Percentiles rank a stretch among this genome's conserved stretches.
phyloP scores from a whole-genome alignment of 129 eudicot species.

The Helichrysum umbraculigerum region DNA sequence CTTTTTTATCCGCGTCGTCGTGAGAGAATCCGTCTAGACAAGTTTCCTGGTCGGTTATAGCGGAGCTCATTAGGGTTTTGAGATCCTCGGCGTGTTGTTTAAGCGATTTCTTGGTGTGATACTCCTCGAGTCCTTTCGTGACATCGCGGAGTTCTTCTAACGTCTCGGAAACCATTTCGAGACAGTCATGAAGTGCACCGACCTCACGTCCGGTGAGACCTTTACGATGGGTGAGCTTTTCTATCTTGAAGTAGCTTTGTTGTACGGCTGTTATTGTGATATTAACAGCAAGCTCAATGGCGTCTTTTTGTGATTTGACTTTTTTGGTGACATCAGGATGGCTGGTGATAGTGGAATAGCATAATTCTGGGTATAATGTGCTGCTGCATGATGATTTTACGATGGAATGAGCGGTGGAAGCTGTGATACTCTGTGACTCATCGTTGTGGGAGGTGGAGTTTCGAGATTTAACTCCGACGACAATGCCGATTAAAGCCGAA shows the following conservation, averaged over 20 bases:
- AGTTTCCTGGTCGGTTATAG: constrained; percentile 81
- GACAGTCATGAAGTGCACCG: constrained; percentile 75
- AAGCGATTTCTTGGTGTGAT: constrained; percentile 43
- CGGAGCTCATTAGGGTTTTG: constrained; percentile 68
- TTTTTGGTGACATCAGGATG: constrained; percentile 41
- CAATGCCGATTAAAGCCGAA: constrained; percentile 51
- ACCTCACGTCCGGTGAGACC: constrained; percentile 58
- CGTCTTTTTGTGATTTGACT: constrained; percentile 56
- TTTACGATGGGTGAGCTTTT: constrained; percentile 35
- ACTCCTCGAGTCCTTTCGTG: constrained; percentile 46
- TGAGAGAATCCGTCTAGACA: constrained; percentile 91
- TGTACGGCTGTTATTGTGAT: constrained; percentile 47
- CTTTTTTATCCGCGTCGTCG: constrained; percentile 51
- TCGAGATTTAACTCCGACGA: constrained; percentile 45
- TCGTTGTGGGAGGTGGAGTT: constrained; percentile 5
- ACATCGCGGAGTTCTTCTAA: constrained; percentile 63
- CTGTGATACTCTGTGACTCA: constrained; percentile 8
- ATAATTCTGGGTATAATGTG: constrained; percentile 74
- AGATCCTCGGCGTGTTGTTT: constrained; percentile 63
- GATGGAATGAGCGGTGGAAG: constrained; percentile 50
- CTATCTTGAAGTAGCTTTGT: constrained; percentile 44
- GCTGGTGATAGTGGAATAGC: constrained; percentile 59
- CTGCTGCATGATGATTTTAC: constrained; percentile 62
- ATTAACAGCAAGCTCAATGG: constrained; percentile 56
- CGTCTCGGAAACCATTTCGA: constrained; percentile 61